A percentile compares a stretch with the other conserved stretches of the same genome.
phyloP scores from a whole-genome alignment of 129 eudicot genomes.

The Flaveria linearis region DNA sequence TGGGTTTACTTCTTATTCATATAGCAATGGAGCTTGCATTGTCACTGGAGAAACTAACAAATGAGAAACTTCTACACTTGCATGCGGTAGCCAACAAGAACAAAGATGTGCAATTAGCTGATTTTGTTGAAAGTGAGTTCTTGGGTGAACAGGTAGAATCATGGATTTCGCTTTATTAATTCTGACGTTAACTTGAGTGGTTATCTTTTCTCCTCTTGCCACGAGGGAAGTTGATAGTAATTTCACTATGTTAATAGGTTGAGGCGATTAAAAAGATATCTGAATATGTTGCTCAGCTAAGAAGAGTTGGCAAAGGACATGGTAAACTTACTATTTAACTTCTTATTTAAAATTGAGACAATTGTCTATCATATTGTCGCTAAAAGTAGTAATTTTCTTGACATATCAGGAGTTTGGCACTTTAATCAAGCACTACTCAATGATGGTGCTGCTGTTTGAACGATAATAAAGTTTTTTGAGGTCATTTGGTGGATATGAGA shows the following conservation, averaged over 20 bases:
- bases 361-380: constrained; percentile 11
- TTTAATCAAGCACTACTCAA: constrained; percentile 80
- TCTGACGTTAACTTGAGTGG: background rate
- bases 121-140: constrained; percentile 86
- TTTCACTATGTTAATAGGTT: constrained; percentile 49
- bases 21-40: constrained; percentile 96
- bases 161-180: background rate
- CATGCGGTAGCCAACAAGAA: constrained; percentile 74
- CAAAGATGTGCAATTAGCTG: constrained; percentile 84
- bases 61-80: constrained; percentile 86
- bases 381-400: constrained; percentile 8
- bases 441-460: constrained; percentile 61
- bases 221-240: background rate
- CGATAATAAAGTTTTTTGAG: constrained; percentile 8
- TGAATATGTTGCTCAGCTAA: constrained; percentile 94
- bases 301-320: constrained; percentile 98
- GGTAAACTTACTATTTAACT: constrained; percentile 42
- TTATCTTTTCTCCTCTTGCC: background rate
- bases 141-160: constrained; percentile 73
- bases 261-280: constrained; percentile 92
- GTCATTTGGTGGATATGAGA: background rate
- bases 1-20: background rate
- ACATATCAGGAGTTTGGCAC: constrained; percentile 85
- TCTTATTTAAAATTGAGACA: background rate
- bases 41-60: constrained; percentile 91